Conservation (phyloP, 768 basidiomycete genomes). For the Rhodotorula sphaerocarpa region DNA sequence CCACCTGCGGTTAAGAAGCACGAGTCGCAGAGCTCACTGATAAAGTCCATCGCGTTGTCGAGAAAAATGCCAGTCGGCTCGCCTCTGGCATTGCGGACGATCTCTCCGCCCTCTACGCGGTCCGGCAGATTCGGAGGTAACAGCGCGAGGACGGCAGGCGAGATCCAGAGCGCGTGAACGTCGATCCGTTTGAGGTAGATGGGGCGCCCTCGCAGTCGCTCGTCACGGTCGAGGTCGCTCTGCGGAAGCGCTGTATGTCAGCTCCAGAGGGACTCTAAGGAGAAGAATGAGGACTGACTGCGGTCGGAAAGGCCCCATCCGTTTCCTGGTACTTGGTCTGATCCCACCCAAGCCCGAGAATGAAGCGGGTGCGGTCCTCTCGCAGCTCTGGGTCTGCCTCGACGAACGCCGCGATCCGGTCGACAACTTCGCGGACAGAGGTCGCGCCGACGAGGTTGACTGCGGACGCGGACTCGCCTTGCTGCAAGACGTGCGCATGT, state of each 20-base stretch:
- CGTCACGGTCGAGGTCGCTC: conserved; percentile 66
- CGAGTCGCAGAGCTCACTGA: conserved; percentile 42
- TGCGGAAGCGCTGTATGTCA: conserved; percentile 40
- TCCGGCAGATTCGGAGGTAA: conserved; percentile 54
- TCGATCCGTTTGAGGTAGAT: conserved; percentile 71
- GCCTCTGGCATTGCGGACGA: conserved; percentile 55
- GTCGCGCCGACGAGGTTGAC: conserved; percentile 56
- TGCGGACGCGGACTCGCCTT: conserved; percentile 58
- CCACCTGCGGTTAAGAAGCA: neutral
- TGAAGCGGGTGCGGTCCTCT: conserved; percentile 57
- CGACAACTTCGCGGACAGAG: conserved; percentile 59
- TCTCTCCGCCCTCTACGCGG: conserved; percentile 63
- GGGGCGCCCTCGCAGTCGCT: conserved; percentile 58
- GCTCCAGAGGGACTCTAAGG: neutral
- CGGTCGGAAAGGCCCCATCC: conserved; percentile 58
- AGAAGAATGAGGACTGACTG: conserved; percentile 48
- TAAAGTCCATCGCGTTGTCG: conserved; percentile 76
- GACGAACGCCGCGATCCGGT: conserved; percentile 56
- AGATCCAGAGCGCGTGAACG: conserved; percentile 80
- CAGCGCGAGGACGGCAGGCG: conserved; percentile 55
- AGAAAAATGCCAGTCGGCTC: conserved; percentile 70
- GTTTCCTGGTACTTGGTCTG: conserved; percentile 53
- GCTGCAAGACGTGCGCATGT: conserved; percentile 67
- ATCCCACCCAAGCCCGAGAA: conserved; percentile 88
- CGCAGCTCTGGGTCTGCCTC: conserved; percentile 53